Evolutionary conservation across 345 rosid species (phyloP).

Genomic region (Schrenkiella parvula): DNA sequence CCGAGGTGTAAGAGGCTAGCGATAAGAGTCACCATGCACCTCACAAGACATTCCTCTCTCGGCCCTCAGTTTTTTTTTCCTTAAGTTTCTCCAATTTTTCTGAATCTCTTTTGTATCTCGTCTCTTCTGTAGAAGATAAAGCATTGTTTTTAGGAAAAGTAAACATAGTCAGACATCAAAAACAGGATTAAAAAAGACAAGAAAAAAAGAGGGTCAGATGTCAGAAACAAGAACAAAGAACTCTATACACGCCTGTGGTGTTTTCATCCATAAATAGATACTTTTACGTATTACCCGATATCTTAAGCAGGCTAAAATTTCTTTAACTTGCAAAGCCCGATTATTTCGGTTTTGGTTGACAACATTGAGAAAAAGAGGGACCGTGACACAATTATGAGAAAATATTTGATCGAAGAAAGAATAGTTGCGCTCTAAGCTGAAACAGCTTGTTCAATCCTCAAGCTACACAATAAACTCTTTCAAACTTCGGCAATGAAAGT

Average conservation of each 20-base stretch:
- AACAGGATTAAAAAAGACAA: neutral
- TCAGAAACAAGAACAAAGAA: neutral
- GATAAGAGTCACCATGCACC: neutral
- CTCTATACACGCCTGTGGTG: neutral
- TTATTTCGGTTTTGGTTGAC: too few relatives aligned
- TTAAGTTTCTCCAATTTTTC: neutral
- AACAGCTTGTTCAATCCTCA: neutral
- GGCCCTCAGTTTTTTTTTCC: neutral
- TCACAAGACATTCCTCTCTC: constrained; percentile 1
- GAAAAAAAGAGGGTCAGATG: neutral
- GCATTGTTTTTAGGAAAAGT: neutral
- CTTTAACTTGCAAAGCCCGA: too few relatives aligned
- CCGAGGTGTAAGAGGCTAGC: neutral
- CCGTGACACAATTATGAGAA: neutral
- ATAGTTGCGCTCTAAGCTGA: neutral
- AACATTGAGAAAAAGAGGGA: constrained; percentile 4
- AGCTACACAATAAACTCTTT: neutral
- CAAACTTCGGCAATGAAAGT: constrained; percentile 40
- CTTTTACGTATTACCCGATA: too few relatives aligned
- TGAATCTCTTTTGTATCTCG: neutral
- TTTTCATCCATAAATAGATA: neutral
- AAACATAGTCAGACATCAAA: neutral
- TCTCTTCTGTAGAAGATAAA: neutral
- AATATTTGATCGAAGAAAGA: too few relatives aligned
- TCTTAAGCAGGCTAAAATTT: too few relatives aligned